phyloP scores from a whole-genome alignment of 805 yeast genomes.

The Pichia thaimueangensis region DNA sequence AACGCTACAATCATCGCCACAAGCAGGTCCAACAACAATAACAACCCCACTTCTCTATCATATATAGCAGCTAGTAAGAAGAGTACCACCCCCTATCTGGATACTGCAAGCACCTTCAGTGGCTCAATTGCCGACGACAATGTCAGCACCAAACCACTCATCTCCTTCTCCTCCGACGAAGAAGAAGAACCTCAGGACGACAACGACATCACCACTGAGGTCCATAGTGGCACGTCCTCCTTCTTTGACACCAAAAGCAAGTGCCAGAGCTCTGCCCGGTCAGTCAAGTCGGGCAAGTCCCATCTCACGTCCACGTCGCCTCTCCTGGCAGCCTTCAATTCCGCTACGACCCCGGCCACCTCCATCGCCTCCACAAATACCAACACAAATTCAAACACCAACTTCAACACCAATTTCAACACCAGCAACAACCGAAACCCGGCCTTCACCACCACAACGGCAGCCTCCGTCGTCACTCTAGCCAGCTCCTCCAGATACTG shows the following conservation, averaged over 20 bases:
- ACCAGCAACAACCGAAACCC: background rate
- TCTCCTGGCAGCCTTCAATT: conserved; percentile 4
- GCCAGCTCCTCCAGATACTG: conserved; percentile 9
- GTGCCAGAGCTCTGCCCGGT: conserved; percentile 4
- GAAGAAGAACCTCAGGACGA: conserved; percentile 2
- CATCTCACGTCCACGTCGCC: conserved; percentile 11
- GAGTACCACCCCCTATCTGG: background rate
- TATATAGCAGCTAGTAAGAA: background rate
- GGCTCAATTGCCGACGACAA: conserved; percentile 20
- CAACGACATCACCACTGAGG: background rate
- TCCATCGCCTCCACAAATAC: background rate
- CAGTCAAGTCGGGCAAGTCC: conserved; percentile 4
- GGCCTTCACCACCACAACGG: background rate
- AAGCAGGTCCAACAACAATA: background rate
- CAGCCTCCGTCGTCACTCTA: conserved; percentile 7
- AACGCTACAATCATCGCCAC: background rate
- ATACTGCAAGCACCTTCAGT: conserved; percentile 6
- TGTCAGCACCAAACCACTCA: conserved; percentile 39
- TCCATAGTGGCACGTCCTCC: background rate
- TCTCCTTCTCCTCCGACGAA: conserved; percentile 29
- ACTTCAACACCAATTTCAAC: background rate
- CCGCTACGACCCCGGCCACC: background rate
- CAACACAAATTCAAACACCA: conserved; percentile 2
- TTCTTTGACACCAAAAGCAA: conserved; percentile 8
- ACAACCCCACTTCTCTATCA: background rate